Conservation (phyloP, 1,284 basidiomycete genomes). For the Puccinia hordei region DNA sequence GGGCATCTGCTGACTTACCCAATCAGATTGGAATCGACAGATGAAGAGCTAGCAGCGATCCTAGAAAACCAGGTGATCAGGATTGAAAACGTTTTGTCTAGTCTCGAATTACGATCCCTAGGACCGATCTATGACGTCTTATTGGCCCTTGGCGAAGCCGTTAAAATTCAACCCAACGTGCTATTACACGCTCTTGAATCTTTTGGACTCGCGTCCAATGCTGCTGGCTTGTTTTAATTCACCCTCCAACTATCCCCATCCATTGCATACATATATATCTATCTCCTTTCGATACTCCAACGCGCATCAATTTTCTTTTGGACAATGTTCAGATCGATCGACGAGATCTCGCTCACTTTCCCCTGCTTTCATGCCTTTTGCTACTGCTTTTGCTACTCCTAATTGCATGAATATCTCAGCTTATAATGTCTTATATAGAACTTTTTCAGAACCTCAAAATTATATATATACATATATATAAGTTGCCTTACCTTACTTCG, state of each 20-base stretch:
- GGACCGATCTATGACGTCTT: conserved; percentile 58
- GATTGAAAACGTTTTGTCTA: conserved; percentile 76
- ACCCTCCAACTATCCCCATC: too few species aligned
- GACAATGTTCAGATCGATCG: too few species aligned
- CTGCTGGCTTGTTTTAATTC: conserved; percentile 32
- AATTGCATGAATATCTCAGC: background rate
- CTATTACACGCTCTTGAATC: conserved; percentile 56
- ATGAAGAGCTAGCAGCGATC: conserved; percentile 73
- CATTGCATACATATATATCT: too few species aligned
- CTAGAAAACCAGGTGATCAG: conserved; percentile 67
- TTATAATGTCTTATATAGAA: background rate
- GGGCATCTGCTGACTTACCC: conserved; percentile 71
- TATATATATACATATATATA: too few species aligned
- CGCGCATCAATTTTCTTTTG: too few species aligned
- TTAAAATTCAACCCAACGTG: conserved; percentile 54
- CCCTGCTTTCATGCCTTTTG: too few species aligned
- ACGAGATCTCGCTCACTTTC: too few species aligned
- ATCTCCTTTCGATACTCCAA: too few species aligned
- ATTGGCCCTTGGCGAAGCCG: conserved; percentile 60
- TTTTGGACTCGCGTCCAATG: conserved; percentile 51
- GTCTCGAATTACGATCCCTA: conserved; percentile 61
- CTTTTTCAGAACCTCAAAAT: background rate
- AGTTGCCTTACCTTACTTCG: background rate
- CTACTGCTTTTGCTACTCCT: too few species aligned
- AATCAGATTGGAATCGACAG: conserved; percentile 72